Percentiles rank a stretch among this genome's conserved stretches.
These are phyloP conservation scores for Fusarium transvaalense DNA, from an alignment of 2,329 filamentous ascomycete species.

Conservation along the genomic window DNA sequence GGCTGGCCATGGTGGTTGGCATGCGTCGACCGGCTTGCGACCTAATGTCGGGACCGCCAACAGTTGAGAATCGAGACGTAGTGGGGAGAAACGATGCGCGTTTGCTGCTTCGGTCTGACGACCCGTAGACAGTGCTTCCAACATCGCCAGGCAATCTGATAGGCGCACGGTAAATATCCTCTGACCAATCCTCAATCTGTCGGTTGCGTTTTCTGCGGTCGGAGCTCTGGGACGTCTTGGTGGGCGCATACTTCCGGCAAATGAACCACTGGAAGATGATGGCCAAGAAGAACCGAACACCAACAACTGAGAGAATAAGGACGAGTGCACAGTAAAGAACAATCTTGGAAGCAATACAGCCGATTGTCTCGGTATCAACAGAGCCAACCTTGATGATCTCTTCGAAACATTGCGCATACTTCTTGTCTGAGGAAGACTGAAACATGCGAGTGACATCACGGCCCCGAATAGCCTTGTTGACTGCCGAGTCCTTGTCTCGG, in stretches of 20 bases:
- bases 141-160: slow-evolving; percentile 82
- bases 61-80: slow-evolving; percentile 93
- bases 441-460: slow-evolving; percentile 91
- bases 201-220: slow-evolving; percentile 86
- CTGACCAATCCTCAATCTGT: slow-evolving; percentile 97
- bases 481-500: slow-evolving; percentile 71
- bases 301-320: slow-evolving; percentile 91
- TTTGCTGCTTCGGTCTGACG: slow-evolving; percentile 78
- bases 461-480: slow-evolving; percentile 77
- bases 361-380: slow-evolving; percentile 94
- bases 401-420: slow-evolving; percentile 85
- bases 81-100: slow-evolving; percentile 90
- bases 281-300: slow-evolving; percentile 88
- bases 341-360: slow-evolving; percentile 97
- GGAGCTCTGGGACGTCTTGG: slow-evolving; percentile 84
- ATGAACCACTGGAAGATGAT: slow-evolving; percentile 97
- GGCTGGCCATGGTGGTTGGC: slow-evolving; percentile 96
- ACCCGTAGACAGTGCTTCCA: slow-evolving; percentile 71
- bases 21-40: slow-evolving; percentile 61
- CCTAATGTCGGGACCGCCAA: slow-evolving; percentile 79
- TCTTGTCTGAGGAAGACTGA: slow-evolving; percentile 82
- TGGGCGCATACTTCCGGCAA: slow-evolving; percentile 84
- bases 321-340: slow-evolving; percentile 93
- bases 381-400: slow-evolving; percentile 97
- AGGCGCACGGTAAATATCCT: slow-evolving; percentile 95